Percentiles rank a stretch among this genome's conserved stretches.
These are phyloP conservation scores for Penicillium sp. DNA, from an alignment of 2,329 filamentous ascomycete species.

Conservation along the genomic window DNA sequence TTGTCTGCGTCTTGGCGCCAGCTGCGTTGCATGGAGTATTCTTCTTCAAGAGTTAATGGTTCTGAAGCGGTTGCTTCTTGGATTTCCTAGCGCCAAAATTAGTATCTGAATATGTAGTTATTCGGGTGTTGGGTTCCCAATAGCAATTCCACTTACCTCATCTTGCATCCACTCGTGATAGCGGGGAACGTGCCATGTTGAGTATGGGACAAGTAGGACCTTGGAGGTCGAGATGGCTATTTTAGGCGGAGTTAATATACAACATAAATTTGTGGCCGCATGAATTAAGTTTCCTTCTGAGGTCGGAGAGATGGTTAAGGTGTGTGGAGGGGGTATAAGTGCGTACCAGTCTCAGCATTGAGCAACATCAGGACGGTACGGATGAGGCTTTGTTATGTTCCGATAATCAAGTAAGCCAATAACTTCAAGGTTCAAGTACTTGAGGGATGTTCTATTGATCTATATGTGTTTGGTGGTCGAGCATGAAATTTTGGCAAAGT, in stretches of 20 bases:
- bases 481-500: not conserved
- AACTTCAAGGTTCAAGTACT: not conserved
- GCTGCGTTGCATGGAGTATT: constrained; percentile 85
- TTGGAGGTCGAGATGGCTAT: constrained; percentile 66
- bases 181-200: constrained; percentile 72
- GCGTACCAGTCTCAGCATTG: constrained; percentile 36
- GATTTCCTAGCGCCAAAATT: constrained; percentile 53
- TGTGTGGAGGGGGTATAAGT: not conserved
- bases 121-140: not conserved
- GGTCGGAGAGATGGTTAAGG: not conserved
- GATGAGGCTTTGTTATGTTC: not conserved
- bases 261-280: not conserved
- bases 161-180: constrained; percentile 96
- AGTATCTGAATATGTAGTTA: not conserved
- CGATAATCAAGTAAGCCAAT: not conserved
- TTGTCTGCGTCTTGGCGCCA: constrained; percentile 85
- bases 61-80: constrained; percentile 86
- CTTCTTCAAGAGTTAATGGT: constrained; percentile 73
- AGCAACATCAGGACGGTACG: constrained; percentile 29
- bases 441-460: not conserved
- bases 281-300: not conserved
- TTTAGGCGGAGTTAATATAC: not conserved
- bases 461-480: not conserved
- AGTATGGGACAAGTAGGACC: constrained; percentile 81
- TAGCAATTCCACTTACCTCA: constrained; percentile 45